A percentile compares a stretch with the other conserved stretches of the same genome.
Conservation (phyloP, 768 basidiomycete species). For the Glaciozyma antarctica region DNA sequence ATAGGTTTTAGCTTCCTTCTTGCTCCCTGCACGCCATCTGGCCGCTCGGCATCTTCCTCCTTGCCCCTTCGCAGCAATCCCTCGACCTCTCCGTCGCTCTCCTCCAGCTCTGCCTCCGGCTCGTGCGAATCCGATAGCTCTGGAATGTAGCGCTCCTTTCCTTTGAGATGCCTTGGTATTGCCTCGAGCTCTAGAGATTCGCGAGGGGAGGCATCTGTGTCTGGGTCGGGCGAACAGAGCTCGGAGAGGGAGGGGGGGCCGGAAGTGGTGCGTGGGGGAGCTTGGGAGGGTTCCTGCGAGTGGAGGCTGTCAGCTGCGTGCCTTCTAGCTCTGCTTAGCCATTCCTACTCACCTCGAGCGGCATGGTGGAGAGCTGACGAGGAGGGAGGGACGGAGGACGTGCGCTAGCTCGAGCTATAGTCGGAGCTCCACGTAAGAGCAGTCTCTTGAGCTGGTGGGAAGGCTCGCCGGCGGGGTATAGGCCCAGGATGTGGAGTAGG, state of each 20-base stretch:
- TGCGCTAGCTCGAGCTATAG: too few species aligned
- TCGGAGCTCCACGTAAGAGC: too few species aligned
- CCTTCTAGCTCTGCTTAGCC: too few species aligned
- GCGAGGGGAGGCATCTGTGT: not conserved
- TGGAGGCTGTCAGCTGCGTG: too few species aligned
- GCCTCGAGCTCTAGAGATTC: not conserved
- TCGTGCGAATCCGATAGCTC: not conserved
- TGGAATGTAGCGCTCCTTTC: not conserved
- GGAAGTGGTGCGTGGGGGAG: too few species aligned
- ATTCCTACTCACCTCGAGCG: too few species aligned
- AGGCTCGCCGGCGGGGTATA: too few species aligned
- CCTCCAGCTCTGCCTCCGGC: not conserved
- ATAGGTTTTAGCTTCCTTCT: not conserved
- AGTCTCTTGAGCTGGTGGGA: too few species aligned
- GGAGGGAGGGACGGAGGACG: too few species aligned
- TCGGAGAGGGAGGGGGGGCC: not conserved
- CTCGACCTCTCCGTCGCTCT: conserved; percentile 14
- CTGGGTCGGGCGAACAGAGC: not conserved
- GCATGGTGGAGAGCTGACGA: too few species aligned
- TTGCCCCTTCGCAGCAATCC: conserved; percentile 2
- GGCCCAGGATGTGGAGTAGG: too few species aligned
- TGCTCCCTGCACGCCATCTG: not conserved
- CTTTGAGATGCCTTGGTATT: not conserved
- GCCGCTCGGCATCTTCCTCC: not conserved
- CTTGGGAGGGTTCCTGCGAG: too few species aligned